Evolutionary conservation across 2,329 filamentous ascomycete genomes (phyloP), one percentile per base, ranked within the genome.

Genomic region (Aspergillus ruber): DNA sequence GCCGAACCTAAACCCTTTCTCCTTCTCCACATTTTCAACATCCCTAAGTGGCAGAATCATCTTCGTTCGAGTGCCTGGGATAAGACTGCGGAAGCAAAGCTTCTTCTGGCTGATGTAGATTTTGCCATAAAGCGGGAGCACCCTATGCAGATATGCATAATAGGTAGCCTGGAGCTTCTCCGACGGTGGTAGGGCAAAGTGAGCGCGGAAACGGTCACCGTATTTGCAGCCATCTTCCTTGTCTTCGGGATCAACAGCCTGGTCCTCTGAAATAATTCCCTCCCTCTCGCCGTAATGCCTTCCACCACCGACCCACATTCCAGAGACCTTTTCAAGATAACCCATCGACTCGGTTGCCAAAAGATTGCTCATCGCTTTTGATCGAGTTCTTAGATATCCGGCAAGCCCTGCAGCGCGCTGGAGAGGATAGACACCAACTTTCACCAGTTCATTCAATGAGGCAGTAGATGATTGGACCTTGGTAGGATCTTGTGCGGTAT

Each of bases 281-380:
- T 88, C 82, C 18, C 79, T 80, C 17, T 89, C 86, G 43, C 85
- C 83, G 60, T 97, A 98, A 67, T 97, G 91, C 59, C 85, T 90
- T 58, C 85, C 84, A 10, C 88, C 88, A 29, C 93, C 93, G 56
- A 90, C 88, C 83, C 93, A 93, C 87, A 97, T 97, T 33, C 90
- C 91, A 0, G 91, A 95, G 0, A 97, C 90, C 67, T 96, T 97
- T 62, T 94, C 90, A 27, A 95, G 85, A 63, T 97, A 97, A 1
- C 89, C 90, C 84, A 95, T 95, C 0, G 91, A 94, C 65, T 96
- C 90, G 0, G 85, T 88, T 6, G 91, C 88, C 41, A 97, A 72
- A 7, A 95, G 72, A 23, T 77, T 88, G 50, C 88, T 88, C 83
- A 97, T 88, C 29, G 83, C 82, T 56, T 87, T 86, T 18, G 89